These are phyloP conservation scores for Rhytidiadelphus loreus DNA, from an alignment of 225 moss, liverwort and hornwort genomes.

Conservation along the genomic window DNA sequence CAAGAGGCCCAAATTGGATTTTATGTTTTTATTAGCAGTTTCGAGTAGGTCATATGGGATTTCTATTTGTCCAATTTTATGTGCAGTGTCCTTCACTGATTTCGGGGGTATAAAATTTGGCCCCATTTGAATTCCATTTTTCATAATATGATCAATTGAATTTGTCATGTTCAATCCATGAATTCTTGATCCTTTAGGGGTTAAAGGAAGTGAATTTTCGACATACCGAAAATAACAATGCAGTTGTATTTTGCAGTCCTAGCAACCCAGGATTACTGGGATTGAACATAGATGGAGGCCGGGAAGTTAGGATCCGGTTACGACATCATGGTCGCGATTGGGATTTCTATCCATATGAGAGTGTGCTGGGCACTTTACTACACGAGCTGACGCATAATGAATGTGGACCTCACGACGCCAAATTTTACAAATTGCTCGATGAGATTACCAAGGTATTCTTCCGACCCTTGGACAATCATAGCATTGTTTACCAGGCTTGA, in stretches of 20 bases:
- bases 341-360: slow-evolving; percentile 74
- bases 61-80: neutral
- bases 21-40: neutral
- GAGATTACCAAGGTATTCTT: slow-evolving; percentile 62
- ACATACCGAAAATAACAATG: neutral
- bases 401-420: slow-evolving; percentile 81
- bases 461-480: neutral
- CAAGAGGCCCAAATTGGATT: neutral
- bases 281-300: slow-evolving; percentile 88
- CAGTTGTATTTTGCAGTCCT: slow-evolving; percentile 41
- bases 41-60: neutral
- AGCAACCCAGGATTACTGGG: slow-evolving; percentile 76
- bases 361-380: slow-evolving; percentile 78
- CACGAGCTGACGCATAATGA: slow-evolving; percentile 93
- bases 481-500: neutral
- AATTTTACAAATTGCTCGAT: slow-evolving; percentile 84
- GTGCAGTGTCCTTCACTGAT: neutral
- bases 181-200: neutral
- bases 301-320: slow-evolving; percentile 81
- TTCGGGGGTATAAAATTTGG: too few species aligned
- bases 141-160: neutral
- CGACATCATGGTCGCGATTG: slow-evolving; percentile 57
- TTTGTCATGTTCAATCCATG: neutral
- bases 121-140: neutral
- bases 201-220: neutral